Conservation (phyloP, 495 filamentous ascomycete species). For the Annulohypoxylon moriforme region DNA sequence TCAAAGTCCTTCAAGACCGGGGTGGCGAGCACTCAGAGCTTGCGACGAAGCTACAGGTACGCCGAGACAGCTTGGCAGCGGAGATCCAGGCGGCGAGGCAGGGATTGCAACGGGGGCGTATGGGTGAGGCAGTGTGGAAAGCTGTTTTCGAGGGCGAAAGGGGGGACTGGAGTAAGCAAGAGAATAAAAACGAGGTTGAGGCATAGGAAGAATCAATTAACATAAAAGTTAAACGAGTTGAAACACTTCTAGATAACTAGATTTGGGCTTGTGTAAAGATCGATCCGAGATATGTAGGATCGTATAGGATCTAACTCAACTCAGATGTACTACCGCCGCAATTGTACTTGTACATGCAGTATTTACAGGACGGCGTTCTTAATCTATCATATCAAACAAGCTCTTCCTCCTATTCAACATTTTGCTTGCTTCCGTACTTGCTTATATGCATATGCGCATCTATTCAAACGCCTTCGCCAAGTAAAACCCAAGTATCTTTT, state of each 20-base stretch:
- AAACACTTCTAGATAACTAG: background rate
- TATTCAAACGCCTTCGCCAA: conserved; percentile 16
- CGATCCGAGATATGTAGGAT: background rate
- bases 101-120: background rate
- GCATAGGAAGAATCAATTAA: conserved; percentile 10
- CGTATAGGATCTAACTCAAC: background rate
- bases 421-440: background rate
- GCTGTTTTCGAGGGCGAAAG: background rate
- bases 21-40: conserved; percentile 42
- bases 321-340: conserved; percentile 12
- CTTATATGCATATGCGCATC: conserved; percentile 1
- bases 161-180: conserved; percentile 14
- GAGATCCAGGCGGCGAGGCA: conserved; percentile 45
- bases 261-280: conserved; percentile 1
- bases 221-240: background rate
- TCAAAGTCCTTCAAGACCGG: conserved; percentile 40
- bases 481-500: background rate
- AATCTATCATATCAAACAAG: conserved; percentile 11
- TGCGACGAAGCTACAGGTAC: conserved; percentile 45
- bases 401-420: background rate
- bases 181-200: conserved; percentile 29
- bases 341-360: conserved; percentile 36
- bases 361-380: conserved; percentile 29
- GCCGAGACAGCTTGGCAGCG: conserved; percentile 41
- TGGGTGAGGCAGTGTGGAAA: conserved; percentile 37